Evolutionary conservation across 495 filamentous ascomycete species (phyloP).

Genomic region (Aspergillus biplanus): DNA sequence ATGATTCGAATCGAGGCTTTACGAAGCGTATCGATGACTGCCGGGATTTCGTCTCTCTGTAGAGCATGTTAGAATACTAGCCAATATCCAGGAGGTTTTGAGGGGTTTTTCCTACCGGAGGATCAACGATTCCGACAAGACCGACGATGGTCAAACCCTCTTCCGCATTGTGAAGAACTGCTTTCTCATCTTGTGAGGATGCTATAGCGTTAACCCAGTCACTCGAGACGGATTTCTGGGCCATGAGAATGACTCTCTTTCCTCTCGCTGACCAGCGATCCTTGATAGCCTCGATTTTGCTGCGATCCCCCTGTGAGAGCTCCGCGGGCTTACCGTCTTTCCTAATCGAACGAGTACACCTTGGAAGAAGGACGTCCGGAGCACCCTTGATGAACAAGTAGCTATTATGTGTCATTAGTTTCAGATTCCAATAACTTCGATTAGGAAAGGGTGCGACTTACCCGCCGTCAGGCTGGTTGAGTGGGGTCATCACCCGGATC

Average conservation of each 20-base stretch:
- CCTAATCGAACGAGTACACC: conserved; percentile 54
- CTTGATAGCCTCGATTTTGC: conserved; percentile 55
- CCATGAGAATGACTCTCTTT: conserved; percentile 66
- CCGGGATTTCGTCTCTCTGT: conserved; percentile 61
- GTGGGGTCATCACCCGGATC: conserved; percentile 40
- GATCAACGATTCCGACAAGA: conserved; percentile 68
- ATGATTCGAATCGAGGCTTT: conserved; percentile 66
- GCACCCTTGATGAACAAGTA: conserved; percentile 65
- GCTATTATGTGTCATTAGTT: conserved; percentile 1
- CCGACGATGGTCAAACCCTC: conserved; percentile 62
- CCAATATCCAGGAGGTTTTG: background rate
- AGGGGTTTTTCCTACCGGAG: conserved; percentile 36
- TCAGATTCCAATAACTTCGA: too few species aligned
- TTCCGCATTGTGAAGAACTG: conserved; percentile 50
- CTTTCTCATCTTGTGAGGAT: conserved; percentile 50
- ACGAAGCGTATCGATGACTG: conserved; percentile 59
- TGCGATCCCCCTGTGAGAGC: background rate
- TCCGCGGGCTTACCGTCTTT: conserved; percentile 44
- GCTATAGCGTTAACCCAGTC: conserved; percentile 31
- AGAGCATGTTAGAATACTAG: background rate
- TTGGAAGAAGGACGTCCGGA: conserved; percentile 62
- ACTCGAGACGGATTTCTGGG: conserved; percentile 53
- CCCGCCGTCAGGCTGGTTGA: background rate
- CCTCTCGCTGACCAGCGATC: conserved; percentile 65
- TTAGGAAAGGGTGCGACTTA: background rate